Conservation (phyloP, 225 moss, liverwort and hornwort genomes). For the Polytrichum formosum region DNA sequence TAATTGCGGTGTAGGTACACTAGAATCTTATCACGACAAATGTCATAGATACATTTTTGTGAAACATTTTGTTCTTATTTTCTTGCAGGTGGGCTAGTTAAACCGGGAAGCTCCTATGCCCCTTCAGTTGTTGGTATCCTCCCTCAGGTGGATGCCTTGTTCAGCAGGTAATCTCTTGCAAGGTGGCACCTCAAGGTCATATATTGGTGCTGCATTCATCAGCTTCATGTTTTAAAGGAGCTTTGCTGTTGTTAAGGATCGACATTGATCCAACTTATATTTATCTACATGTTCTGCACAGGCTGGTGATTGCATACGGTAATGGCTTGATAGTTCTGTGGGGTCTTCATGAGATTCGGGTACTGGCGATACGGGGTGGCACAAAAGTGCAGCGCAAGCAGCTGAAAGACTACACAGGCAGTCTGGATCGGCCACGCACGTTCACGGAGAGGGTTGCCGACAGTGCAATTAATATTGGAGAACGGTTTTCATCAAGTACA, state of each 20-base stretch:
- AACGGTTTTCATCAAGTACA: constrained; percentile 35
- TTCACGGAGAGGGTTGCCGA: constrained; percentile 47
- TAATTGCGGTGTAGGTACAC: constrained; percentile 1
- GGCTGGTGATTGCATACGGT: constrained; percentile 88
- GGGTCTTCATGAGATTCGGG: constrained; percentile 86
- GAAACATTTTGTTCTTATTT: constrained; percentile 14
- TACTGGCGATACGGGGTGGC: constrained; percentile 91
- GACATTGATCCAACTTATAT: not conserved
- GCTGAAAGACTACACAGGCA: constrained; percentile 53
- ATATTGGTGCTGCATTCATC: not conserved
- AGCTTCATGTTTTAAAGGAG: constrained; percentile 6
- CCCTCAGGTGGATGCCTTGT: constrained; percentile 82
- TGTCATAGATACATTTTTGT: constrained; percentile 4
- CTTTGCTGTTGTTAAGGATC: not conserved
- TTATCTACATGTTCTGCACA: constrained; percentile 38
- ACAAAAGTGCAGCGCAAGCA: constrained; percentile 67
- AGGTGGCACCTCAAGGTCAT: not conserved
- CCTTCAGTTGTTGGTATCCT: constrained; percentile 84
- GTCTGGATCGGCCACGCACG: constrained; percentile 46
- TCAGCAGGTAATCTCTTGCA: constrained; percentile 56
- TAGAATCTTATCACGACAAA: not conserved
- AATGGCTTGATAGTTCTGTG: constrained; percentile 88
- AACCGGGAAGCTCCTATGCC: constrained; percentile 69
- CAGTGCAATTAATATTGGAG: constrained; percentile 46
- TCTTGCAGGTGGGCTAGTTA: constrained; percentile 80